Evolutionary conservation across 331 rosid genomes (phyloP).

Genomic region (Quercus phellos): DNA sequence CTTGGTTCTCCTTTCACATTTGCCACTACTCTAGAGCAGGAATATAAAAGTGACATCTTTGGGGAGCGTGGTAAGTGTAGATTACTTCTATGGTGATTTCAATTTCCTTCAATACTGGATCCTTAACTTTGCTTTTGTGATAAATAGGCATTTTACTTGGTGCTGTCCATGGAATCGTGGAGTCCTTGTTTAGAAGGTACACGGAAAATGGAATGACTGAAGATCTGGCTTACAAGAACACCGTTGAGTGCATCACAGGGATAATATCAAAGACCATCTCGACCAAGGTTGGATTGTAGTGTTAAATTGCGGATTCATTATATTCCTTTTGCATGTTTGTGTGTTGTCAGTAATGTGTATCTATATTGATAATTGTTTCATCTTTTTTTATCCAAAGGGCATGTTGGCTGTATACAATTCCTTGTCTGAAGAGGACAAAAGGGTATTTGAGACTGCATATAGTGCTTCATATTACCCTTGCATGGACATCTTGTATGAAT

Average conservation of each 20-base stretch:
- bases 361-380: neutral
- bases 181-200: constrained; percentile 79
- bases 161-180: constrained; percentile 93
- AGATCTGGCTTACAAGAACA: constrained; percentile 82
- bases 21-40: constrained; percentile 87
- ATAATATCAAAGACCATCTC: constrained; percentile 77
- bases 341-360: neutral
- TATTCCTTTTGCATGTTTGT: neutral
- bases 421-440: constrained; percentile 58
- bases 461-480: constrained; percentile 94
- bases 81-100: neutral
- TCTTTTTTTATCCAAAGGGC: constrained; percentile 41
- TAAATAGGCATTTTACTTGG: constrained; percentile 80
- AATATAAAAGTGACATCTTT: constrained; percentile 90
- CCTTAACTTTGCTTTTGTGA: constrained; percentile 24
- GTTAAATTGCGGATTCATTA: constrained; percentile 1
- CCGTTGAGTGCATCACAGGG: constrained; percentile 82
- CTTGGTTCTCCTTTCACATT: constrained; percentile 97
- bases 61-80: constrained; percentile 74
- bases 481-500: constrained; percentile 96
- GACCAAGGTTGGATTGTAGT: constrained; percentile 51
- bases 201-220: constrained; percentile 75
- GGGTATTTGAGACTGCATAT: constrained; percentile 78
- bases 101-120: neutral
- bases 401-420: constrained; percentile 74